Base-by-base conservation (phyloP, 2,329 filamentous ascomycete genomes). In the Aschersonia sp. region DNA sequence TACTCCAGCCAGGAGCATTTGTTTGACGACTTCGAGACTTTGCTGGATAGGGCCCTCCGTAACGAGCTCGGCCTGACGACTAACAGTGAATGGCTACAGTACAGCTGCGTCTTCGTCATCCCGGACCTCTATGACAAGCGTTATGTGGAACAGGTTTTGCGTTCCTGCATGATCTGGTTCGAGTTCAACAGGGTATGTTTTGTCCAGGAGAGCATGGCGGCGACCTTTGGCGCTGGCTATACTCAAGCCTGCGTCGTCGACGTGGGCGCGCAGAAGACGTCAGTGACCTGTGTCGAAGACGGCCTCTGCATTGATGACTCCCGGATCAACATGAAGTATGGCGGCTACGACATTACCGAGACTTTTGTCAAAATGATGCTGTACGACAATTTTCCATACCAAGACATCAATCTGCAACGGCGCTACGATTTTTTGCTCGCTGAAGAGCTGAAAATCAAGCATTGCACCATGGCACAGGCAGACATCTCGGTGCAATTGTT, bases 351-450 rank as follows among this genome's bases (percentile, higher is more conserved):
- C 63, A 84, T 97, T 39, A 97, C 92, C 0, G 87, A 95, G 56
- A 85, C 87, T 0, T 95, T 98, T 58, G 76, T 95, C 62, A 95
- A 92, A 67, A 97, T 97, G 90, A 88, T 97, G 84, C 77, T 98
- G 2, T 88, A 84, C 64, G 89, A 95, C 62, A 84, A 92, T 57
- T 95, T 98, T 56, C 90, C 94, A 5, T 98, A 98, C 62, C 77
- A 84, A 44, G 89, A 95, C 22, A 94, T 98, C 66, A 95, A 98
- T 60, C 72, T 98, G 31, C 82, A 80, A 62, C 77, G 88, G 47
- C 79, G 92, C 44, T 94, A 95, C 58, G 92, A 98, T 62, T 95
- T 90, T 55, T 67, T 97, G 39, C 73, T 98, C 30, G 90, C 90
- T 2, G 92, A 98, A 64, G 92, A 98, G 67, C 71, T 98, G 50